Conservation (phyloP, 2,329 filamentous ascomycete genomes). For the Emydomyces testavorans region DNA sequence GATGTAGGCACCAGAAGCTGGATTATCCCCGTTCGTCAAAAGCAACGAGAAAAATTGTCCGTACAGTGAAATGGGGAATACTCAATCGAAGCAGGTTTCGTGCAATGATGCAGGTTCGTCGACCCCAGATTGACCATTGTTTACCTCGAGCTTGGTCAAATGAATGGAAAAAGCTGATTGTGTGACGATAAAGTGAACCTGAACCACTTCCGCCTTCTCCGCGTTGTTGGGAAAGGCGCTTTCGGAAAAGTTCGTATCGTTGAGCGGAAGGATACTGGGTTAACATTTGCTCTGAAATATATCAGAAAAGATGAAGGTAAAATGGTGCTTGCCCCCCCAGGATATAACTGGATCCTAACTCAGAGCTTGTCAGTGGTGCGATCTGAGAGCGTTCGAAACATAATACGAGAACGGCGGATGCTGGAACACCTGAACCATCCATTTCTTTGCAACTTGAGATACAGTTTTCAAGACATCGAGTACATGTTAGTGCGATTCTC, state of each 20-base stretch:
- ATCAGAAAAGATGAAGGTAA: slow-evolving; percentile 96
- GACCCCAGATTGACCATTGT: background rate
- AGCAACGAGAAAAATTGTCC: slow-evolving; percentile 1
- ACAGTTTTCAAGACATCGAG: slow-evolving; percentile 98
- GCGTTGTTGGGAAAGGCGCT: slow-evolving; percentile 92
- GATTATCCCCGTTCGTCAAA: slow-evolving; percentile 6
- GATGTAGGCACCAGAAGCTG: slow-evolving; percentile 1
- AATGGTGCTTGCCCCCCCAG: slow-evolving; percentile 13
- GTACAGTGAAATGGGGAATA: slow-evolving; percentile 65
- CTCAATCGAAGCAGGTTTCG: slow-evolving; percentile 84
- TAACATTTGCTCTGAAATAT: slow-evolving; percentile 95
- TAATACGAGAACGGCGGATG: slow-evolving; percentile 94
- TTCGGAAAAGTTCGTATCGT: slow-evolving; percentile 99
- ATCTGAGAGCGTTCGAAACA: slow-evolving; percentile 95
- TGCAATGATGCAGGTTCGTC: slow-evolving; percentile 81
- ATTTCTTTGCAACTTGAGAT: slow-evolving; percentile 95
- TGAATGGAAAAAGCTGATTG: background rate
- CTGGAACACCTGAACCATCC: slow-evolving; percentile 95
- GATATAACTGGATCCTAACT: slow-evolving; percentile 9
- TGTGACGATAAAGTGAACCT: slow-evolving; percentile 62
- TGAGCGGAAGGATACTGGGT: slow-evolving; percentile 85
- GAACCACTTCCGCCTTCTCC: slow-evolving; percentile 88
- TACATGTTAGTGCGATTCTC: slow-evolving; percentile 62
- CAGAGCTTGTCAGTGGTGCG: slow-evolving; percentile 59
- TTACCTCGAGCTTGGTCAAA: background rate